Conservation (phyloP, 2,329 filamentous ascomycete genomes). For the Botrytis sinoallii region DNA sequence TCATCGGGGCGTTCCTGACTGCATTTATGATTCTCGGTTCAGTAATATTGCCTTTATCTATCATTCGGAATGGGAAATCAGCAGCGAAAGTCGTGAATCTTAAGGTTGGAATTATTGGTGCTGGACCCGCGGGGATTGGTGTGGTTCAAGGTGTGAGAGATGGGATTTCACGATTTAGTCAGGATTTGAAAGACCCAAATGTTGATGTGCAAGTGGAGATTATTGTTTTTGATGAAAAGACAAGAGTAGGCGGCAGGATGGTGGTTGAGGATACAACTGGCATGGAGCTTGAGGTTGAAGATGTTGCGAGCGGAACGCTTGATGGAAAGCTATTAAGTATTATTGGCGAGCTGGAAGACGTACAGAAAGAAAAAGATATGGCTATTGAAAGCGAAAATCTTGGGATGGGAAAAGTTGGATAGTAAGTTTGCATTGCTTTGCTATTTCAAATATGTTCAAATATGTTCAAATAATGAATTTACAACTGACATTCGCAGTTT, state of each 20-base stretch:
- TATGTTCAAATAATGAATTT: no score
- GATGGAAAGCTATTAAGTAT: not conserved
- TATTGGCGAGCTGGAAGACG: not conserved
- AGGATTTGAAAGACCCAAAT: not conserved
- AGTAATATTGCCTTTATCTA: not conserved
- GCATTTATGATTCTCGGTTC: not conserved
- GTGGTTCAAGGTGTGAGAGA: not conserved
- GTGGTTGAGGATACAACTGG: not conserved
- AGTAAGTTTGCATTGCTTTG: not conserved
- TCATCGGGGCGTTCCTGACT: not conserved
- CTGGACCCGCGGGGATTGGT: slow-evolving; percentile 9
- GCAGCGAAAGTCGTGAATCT: not conserved
- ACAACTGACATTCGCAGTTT: not conserved
- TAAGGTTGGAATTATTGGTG: slow-evolving; percentile 6
- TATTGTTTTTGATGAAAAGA: slow-evolving; percentile 11
- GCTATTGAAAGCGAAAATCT: not conserved
- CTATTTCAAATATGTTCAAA: not conserved
- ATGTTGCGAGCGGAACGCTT: slow-evolving; percentile 1
- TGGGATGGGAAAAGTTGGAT: slow-evolving; percentile 5
- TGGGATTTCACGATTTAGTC: not conserved
- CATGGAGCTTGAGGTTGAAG: slow-evolving; percentile 4
- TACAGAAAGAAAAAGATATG: not conserved
- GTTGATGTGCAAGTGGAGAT: slow-evolving; percentile 4
- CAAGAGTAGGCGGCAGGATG: slow-evolving; percentile 10
- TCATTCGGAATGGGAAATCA: not conserved